A percentile compares a stretch with the other conserved stretches of the same genome.
Evolutionary conservation across 148 eudicot genomes (phyloP).

Genomic region (Fallopia convolvulus): DNA sequence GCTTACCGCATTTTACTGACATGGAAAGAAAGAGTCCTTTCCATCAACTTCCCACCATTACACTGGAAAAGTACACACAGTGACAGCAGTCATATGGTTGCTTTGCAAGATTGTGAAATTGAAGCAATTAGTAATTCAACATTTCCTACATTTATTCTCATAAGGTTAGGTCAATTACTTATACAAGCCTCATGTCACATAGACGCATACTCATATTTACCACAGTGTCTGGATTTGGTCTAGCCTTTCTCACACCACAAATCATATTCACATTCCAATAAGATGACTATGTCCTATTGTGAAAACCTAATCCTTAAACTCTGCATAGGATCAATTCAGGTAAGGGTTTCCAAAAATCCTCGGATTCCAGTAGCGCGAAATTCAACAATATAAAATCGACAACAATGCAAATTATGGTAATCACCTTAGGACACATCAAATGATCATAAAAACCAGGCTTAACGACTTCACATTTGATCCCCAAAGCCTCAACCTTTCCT

Average conservation of each 20-base stretch:
- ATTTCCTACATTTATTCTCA: neutral
- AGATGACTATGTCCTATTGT: neutral
- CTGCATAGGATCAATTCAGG: neutral
- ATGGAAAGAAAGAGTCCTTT: slow-evolving; percentile 36
- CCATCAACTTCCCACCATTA: slow-evolving; percentile 28
- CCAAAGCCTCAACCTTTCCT: slow-evolving; percentile 22
- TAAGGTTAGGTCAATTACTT: neutral
- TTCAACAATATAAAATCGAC: neutral
- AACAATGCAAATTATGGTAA: neutral
- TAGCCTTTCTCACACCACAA: neutral
- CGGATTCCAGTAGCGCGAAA: neutral
- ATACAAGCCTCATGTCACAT: neutral
- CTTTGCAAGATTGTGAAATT: neutral
- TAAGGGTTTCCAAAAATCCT: neutral
- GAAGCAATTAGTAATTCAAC: neutral
- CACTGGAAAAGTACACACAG: slow-evolving; percentile 22
- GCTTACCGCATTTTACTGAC: slow-evolving; percentile 21
- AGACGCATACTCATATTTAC: neutral
- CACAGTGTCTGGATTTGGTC: neutral
- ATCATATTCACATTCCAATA: neutral
- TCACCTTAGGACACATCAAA: slow-evolving; percentile 32
- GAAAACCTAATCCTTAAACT: neutral
- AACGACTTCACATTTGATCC: slow-evolving; percentile 19
- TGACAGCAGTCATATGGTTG: neutral
- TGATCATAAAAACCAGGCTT: slow-evolving; percentile 21